Base-by-base conservation (phyloP, 495 filamentous ascomycete species). In the Aspergillus indologenus region DNA sequence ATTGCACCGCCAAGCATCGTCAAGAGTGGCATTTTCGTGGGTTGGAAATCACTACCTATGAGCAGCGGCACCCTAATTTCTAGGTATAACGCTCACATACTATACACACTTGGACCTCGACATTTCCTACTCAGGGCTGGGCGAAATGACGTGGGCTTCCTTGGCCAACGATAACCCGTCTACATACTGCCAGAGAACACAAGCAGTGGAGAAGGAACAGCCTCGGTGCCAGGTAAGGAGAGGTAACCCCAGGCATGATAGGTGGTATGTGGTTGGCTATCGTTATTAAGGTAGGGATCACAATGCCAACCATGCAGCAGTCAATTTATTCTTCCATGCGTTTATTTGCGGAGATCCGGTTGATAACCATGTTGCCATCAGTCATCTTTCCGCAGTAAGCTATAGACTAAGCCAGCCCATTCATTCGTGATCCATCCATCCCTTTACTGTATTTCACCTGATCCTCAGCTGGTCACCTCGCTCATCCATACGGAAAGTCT, bases 311-410 rank as follows among this genome's bases (percentile, higher is more conserved):
- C 46, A 15, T 40, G 34, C 34, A 40, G 34, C 34, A 40, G 34
- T 20, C 22, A 47, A 47, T 47, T 9, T 21, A 47, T 9, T 17
- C 7, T 9, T 49, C 56, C 56, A 20, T 53, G 42, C 23, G 50
- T 54, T 54, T 26, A 59, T 51, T 59, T 50, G 57, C 45, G 57
- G 24, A 59, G 57, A 59, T 54, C 51, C 42, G 34, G 19, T 23
- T 48, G 51, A 49, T 31, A 53, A 59, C 42, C 26, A 42, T 17
- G 20, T 12, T 42, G 17, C 48, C 19, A 1, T 17, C 18, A 50
- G 19, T 24, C 34, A 40, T 40, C 5, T 40, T 2, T 40, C 34
- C 34, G 7, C n/a, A n/a, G n/a, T n/a, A n/a, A n/a, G n/a, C n/a
- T n/a, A n/a, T n/a, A 11, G 34, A 40, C 34, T 40, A 40, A 3